Evolutionary conservation across 176 grass and related monocot species (phyloP).

Genomic region (Cenchrus americanus): DNA sequence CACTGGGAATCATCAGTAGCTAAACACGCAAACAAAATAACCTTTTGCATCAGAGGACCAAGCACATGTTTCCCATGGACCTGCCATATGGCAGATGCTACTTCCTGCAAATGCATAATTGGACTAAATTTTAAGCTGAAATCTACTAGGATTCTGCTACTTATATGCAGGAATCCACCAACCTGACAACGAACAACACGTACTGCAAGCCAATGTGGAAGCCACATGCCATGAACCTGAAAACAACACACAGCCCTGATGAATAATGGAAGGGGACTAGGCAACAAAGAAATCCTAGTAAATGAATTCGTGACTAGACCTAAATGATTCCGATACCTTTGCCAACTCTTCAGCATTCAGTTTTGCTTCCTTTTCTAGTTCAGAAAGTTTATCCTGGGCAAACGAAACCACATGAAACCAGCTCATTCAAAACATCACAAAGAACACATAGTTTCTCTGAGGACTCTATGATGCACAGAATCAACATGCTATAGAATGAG

Average conservation of each 20-base stretch:
- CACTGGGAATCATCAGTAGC: neutral
- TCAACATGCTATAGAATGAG: neutral
- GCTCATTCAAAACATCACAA: too few relatives aligned
- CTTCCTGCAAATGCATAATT: slow-evolving; percentile 25
- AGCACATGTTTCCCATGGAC: slow-evolving; percentile 32
- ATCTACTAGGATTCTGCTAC: neutral
- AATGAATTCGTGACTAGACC: neutral
- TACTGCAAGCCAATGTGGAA: slow-evolving; percentile 54
- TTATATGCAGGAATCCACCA: neutral
- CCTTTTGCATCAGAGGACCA: slow-evolving; percentile 29
- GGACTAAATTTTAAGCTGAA: neutral
- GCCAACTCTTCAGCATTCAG: slow-evolving; percentile 34
- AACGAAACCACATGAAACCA: slow-evolving; percentile 8
- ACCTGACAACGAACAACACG: slow-evolving; percentile 46
- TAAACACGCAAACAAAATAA: neutral
- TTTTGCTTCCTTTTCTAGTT: slow-evolving; percentile 40
- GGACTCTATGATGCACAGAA: neutral
- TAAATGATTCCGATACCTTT: slow-evolving; percentile 32
- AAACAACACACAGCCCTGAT: neutral
- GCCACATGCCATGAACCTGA: slow-evolving; percentile 56
- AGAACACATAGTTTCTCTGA: neutral
- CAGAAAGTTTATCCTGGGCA: slow-evolving; percentile 42
- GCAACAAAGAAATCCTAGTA: neutral
- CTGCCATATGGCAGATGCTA: slow-evolving; percentile 49
- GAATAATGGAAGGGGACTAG: neutral